Base-by-base conservation (phyloP, 108 stramenopile species). In the Cylindrotheca closterium region DNA sequence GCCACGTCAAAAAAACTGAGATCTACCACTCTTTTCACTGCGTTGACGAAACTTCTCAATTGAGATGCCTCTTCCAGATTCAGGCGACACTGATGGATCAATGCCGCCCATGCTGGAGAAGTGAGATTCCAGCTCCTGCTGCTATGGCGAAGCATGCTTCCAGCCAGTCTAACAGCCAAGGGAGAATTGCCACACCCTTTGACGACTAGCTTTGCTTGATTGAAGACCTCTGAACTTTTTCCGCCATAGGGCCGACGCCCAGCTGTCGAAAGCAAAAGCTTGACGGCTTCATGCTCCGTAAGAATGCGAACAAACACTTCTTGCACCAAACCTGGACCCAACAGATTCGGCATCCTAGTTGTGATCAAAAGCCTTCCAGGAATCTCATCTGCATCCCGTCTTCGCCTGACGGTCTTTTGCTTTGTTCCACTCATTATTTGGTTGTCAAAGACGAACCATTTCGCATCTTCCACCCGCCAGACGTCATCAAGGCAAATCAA, bases 181-280 rank as follows among this genome's bases (percentile, higher is more conserved):
- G 92, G 92, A 17, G 92, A 89, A 70, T 93, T 93, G 17, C 92
- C 91, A 33, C 92, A 93, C 2, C 92, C 92, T 58, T 93, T 93
- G 19, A 93, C 92, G 58, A 93, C 85, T 18, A 89, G 59, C 26
- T 86, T 83, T 7, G 88, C 88, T 69, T 93, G 86, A 60, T 86
- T 75, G 60, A 93, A 93, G n/a, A 90, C 87, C 23, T 78, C 74
- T 26, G 88, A 93, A 30, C 74, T 79, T 51, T 89, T 87, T 4
- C 87, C 87, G 30, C 92, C 92, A 63, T 93, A 88, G 8, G 86
- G 86, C 31, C 88, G 80, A 45, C 92, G 80, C 8, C 92, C 92
- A 4, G 92, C 85, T 1, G 92, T 85, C 8, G 84, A 84, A 10
- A 93, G 78, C 5, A 93, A 80, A 17, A 93, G 76, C 60, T 93